Conservation (phyloP, 148 eudicot species). For the Fagopyrum homotropicum region DNA sequence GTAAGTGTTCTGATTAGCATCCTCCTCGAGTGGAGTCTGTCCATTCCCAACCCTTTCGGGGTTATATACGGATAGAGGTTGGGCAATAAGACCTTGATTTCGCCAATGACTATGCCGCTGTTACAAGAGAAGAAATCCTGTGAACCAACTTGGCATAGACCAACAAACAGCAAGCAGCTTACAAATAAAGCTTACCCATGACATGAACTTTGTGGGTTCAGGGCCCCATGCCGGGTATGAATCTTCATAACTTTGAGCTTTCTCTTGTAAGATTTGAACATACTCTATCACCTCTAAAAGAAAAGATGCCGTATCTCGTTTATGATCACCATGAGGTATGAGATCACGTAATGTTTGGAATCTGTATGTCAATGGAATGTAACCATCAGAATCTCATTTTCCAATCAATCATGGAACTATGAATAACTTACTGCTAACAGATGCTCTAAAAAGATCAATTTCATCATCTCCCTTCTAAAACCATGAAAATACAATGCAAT, state of each 20-base stretch:
- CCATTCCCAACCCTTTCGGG: conserved; percentile 32
- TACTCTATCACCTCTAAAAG: conserved; percentile 87
- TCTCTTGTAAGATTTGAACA: conserved; percentile 79
- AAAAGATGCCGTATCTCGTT: conserved; percentile 91
- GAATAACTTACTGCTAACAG: background rate
- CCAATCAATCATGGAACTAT: background rate
- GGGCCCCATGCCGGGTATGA: conserved; percentile 66
- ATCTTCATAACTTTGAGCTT: conserved; percentile 77
- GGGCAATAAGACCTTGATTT: conserved; percentile 46
- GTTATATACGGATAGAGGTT: conserved; percentile 40
- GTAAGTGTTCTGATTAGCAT: conserved; percentile 31
- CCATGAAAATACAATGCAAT: background rate
- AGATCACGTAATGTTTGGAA: conserved; percentile 77
- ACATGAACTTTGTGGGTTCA: conserved; percentile 85
- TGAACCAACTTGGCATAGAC: background rate
- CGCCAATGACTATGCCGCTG: conserved; percentile 93
- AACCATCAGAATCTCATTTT: background rate
- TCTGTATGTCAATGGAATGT: conserved; percentile 31
- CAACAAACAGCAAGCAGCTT: background rate
- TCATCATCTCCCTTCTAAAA: background rate
- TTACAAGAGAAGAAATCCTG: background rate
- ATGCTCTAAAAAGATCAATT: background rate
- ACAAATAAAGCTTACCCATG: conserved; percentile 58
- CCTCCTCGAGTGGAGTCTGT: conserved; percentile 30
- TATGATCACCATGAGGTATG: conserved; percentile 84